These are phyloP conservation scores for Kalanchoe fedtschenkoi DNA, from an alignment of 164 flowering plant species.

Conservation along the genomic window DNA sequence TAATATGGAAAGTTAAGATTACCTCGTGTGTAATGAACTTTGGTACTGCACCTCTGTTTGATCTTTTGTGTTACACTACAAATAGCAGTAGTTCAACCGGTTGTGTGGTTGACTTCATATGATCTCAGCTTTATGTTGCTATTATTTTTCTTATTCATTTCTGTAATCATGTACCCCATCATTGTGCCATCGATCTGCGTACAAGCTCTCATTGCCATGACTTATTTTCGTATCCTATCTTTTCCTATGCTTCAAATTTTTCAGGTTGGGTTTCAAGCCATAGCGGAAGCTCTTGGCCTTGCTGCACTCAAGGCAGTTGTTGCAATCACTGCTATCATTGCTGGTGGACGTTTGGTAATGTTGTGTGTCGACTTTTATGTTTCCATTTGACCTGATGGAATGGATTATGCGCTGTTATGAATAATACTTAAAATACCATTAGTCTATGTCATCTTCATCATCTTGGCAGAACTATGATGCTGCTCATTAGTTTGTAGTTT, in stretches of 20 bases:
- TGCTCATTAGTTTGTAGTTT: neutral
- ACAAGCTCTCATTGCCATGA: neutral
- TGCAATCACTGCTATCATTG: conserved; percentile 93
- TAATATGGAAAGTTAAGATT: neutral
- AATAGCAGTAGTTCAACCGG: neutral
- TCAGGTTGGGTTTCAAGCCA: conserved; percentile 96
- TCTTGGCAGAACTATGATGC: neutral
- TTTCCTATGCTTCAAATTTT: conserved; percentile 4
- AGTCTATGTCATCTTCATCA: neutral
- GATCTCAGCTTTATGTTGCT: neutral
- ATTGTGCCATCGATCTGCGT: neutral
- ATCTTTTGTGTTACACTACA: neutral
- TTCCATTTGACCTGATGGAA: neutral
- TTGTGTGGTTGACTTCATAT: neutral
- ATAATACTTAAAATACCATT: neutral
- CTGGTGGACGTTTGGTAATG: conserved; percentile 96
- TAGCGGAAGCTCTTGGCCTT: conserved; percentile 97
- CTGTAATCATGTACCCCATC: neutral
- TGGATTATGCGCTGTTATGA: neutral
- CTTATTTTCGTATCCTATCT: neutral
- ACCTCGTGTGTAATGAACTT: neutral
- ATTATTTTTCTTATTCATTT: no score
- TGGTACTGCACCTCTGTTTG: neutral
- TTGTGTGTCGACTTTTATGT: neutral
- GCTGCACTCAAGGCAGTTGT: conserved; percentile 96